phyloP scores from a whole-genome alignment of 139 green algal species.

The Auxenochlorella protothecoides region DNA sequence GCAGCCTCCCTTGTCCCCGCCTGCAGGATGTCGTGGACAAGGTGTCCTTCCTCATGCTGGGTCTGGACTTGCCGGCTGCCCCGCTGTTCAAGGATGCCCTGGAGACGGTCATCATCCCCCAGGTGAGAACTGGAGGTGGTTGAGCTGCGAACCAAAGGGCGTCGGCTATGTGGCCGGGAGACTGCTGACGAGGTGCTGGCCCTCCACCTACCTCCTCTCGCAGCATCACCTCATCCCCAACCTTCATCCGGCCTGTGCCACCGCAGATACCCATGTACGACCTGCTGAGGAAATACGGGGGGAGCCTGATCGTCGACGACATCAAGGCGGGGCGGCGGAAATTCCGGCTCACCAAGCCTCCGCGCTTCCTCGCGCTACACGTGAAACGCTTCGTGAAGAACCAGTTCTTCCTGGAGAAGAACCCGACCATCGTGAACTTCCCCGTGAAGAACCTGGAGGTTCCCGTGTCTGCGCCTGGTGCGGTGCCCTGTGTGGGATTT shows the following conservation, averaged over 20 bases:
- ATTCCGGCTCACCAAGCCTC: conserved; percentile 72
- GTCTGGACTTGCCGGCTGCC: conserved; percentile 82
- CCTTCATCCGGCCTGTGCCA: too few relatives aligned
- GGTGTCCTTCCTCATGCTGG: conserved; percentile 85
- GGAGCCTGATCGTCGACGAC: conserved; percentile 61
- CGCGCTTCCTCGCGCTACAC: conserved; percentile 73
- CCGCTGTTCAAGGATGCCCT: conserved; percentile 95
- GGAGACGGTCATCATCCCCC: conserved; percentile 97
- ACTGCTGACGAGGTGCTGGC: too few relatives aligned
- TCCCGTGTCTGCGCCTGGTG: conserved; percentile 5
- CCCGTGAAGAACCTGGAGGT: conserved; percentile 88
- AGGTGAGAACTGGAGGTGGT: conserved; percentile 38
- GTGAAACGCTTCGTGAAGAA: conserved; percentile 92
- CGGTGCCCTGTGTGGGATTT: too few relatives aligned
- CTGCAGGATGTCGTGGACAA: conserved; percentile 44
- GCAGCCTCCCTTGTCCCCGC: neutral
- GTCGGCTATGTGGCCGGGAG: too few relatives aligned
- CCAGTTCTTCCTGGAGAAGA: conserved; percentile 87
- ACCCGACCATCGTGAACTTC: conserved; percentile 98
- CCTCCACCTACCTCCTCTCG: too few relatives aligned
- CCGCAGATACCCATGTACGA: conserved; percentile 55
- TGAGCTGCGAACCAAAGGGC: too few relatives aligned
- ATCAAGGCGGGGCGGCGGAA: conserved; percentile 60
- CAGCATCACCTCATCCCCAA: too few relatives aligned
- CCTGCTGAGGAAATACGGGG: conserved; percentile 90